These are phyloP conservation scores for Fusarium aywerte DNA, from an alignment of 2,329 filamentous ascomycete species.

Conservation along the genomic window DNA sequence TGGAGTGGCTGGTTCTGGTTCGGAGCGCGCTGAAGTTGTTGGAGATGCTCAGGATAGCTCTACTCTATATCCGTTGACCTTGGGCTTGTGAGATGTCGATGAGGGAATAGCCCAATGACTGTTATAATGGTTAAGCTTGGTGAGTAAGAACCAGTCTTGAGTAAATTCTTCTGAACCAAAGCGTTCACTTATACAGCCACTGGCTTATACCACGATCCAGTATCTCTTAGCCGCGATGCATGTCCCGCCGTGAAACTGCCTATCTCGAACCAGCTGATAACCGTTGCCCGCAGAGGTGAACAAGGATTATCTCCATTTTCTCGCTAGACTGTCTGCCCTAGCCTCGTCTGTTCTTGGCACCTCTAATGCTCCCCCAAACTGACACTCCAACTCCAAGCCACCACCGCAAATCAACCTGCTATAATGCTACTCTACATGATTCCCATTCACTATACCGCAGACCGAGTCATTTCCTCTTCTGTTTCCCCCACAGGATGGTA, in stretches of 20 bases:
- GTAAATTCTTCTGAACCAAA: not conserved
- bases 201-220: not conserved
- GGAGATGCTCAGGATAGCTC: not conserved
- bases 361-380: constrained; percentile 29
- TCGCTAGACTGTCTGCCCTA: constrained; percentile 6
- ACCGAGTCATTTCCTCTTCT: constrained; percentile 41
- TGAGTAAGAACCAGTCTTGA: not conserved
- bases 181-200: not conserved
- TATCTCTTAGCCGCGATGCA: constrained; percentile 12
- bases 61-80: not conserved
- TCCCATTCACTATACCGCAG: constrained; percentile 19
- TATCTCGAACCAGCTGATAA: constrained; percentile 33
- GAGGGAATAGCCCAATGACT: constrained; percentile 8
- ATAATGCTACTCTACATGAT: not conserved
- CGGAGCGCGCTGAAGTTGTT: constrained; percentile 19
- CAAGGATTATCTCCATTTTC: constrained; percentile 13
- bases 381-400: constrained; percentile 16
- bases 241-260: constrained; percentile 31
- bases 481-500: constrained; percentile 38
- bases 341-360: constrained; percentile 28
- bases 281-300: constrained; percentile 5
- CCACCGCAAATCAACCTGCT: constrained; percentile 9
- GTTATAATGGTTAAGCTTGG: constrained; percentile 4
- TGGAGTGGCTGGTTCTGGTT: not conserved
- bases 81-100: not conserved